These are phyloP conservation scores for Candida manassasensis DNA, from an alignment of 805 yeast species.

Conservation along the genomic window DNA sequence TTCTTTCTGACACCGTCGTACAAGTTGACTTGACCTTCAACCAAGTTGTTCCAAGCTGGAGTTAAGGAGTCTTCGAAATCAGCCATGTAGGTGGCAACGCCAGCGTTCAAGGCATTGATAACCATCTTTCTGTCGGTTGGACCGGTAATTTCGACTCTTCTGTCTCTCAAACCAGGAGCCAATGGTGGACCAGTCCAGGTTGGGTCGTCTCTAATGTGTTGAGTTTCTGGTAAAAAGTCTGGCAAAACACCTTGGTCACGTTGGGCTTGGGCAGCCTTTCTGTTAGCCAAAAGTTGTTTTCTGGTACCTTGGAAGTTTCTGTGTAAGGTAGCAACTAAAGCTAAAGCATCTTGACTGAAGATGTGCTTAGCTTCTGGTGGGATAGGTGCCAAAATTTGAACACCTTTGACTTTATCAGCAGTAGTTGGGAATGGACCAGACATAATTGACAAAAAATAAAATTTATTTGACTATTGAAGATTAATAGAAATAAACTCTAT, in stretches of 20 bases:
- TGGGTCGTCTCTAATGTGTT: slow-evolving; percentile 61
- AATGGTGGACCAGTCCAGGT: slow-evolving; percentile 73
- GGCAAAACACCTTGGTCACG: slow-evolving; percentile 61
- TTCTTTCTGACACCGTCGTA: slow-evolving; percentile 72
- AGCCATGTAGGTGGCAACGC: slow-evolving; percentile 79
- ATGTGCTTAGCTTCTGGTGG: slow-evolving; percentile 48
- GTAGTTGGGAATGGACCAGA: slow-evolving; percentile 43
- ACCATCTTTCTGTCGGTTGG: slow-evolving; percentile 84
- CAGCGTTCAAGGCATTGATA: slow-evolving; percentile 73
- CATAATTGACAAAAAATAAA: slow-evolving; percentile 16
- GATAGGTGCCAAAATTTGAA: slow-evolving; percentile 50
- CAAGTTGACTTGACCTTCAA: slow-evolving; percentile 76
- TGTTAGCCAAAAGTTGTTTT: slow-evolving; percentile 52
- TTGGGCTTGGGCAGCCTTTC: slow-evolving; percentile 55
- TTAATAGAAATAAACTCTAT: not conserved
- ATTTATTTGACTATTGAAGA: not conserved
- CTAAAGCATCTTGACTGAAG: slow-evolving; percentile 58
- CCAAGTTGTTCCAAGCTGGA: slow-evolving; percentile 77
- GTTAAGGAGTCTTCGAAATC: slow-evolving; percentile 83
- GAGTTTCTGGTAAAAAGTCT: slow-evolving; percentile 66
- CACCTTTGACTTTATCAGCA: slow-evolving; percentile 44
- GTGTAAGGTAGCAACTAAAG: slow-evolving; percentile 67
- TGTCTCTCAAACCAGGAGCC: slow-evolving; percentile 67
- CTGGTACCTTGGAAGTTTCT: slow-evolving; percentile 65
- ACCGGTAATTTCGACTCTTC: slow-evolving; percentile 81